These are phyloP conservation scores for Carpinus fangiana DNA, from an alignment of 306 rosid species.

Conservation along the genomic window DNA sequence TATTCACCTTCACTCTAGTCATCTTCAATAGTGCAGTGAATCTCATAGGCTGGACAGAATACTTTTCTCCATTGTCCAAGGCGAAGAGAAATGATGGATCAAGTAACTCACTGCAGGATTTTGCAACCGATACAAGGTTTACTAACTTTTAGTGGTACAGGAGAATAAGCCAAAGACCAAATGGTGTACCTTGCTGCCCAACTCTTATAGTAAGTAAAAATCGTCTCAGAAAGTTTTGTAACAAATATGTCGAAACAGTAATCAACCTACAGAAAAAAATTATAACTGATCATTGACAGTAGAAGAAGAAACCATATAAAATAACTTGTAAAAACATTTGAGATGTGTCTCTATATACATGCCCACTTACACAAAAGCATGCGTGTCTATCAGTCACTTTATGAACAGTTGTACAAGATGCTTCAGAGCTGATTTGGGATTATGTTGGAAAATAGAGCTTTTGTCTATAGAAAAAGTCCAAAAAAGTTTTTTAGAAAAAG, in stretches of 20 bases:
- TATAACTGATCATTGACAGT: background rate
- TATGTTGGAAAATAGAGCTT: too few species aligned
- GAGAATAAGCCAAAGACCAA: conserved; percentile 30
- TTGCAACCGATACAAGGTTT: conserved; percentile 26
- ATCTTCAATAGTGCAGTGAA: conserved; percentile 75
- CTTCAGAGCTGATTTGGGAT: background rate
- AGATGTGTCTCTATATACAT: background rate
- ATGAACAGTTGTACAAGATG: conserved; percentile 16
- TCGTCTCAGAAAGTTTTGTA: conserved; percentile 71
- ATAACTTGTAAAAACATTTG: conserved; percentile 10
- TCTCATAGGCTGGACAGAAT: conserved; percentile 82
- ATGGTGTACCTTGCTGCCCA: conserved; percentile 89
- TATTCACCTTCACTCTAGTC: conserved; percentile 87
- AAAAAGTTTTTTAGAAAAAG: too few species aligned
- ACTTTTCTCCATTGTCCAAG: conserved; percentile 87
- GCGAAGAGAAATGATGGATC: conserved; percentile 90
- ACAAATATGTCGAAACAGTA: conserved; percentile 94
- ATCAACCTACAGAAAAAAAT: conserved; percentile 62
- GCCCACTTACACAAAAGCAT: conserved; percentile 4
- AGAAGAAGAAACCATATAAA: conserved; percentile 11
- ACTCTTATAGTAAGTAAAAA: conserved; percentile 86
- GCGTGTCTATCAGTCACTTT: background rate
- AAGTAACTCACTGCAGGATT: conserved; percentile 79
- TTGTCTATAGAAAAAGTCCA: too few species aligned
- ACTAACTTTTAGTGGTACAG: conserved; percentile 25